These are phyloP conservation scores for Ustilago cynodontis DNA, from an alignment of 1,284 basidiomycete genomes.

Conservation along the genomic window DNA sequence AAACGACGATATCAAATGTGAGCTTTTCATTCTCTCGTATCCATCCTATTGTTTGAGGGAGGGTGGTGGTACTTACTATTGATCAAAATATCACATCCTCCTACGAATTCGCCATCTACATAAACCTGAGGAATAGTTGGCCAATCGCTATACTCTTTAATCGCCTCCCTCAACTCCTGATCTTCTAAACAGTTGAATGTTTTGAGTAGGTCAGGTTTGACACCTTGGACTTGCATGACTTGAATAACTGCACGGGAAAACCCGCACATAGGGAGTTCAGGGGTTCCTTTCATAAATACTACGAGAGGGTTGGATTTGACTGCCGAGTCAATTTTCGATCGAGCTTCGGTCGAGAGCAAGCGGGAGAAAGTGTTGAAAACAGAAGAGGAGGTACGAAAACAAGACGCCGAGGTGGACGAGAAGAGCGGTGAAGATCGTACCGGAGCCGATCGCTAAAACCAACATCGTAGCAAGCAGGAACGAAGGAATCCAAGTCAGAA, in stretches of 20 bases:
- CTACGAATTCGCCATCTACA: slow-evolving; percentile 92
- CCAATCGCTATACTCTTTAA: slow-evolving; percentile 97
- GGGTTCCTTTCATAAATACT: slow-evolving; percentile 92
- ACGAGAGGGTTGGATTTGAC: slow-evolving; percentile 82
- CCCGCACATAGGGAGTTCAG: slow-evolving; percentile 80
- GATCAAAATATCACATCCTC: slow-evolving; percentile 94
- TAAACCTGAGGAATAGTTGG: slow-evolving; percentile 97
- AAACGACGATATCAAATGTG: neutral
- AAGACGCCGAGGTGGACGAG: neutral
- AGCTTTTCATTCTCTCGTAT: neutral
- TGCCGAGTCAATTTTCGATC: slow-evolving; percentile 72
- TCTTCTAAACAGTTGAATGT: slow-evolving; percentile 93
- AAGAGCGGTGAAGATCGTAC: neutral
- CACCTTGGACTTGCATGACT: slow-evolving; percentile 88
- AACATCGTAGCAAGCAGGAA: neutral
- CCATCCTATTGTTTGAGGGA: neutral
- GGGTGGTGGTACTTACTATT: slow-evolving; percentile 72
- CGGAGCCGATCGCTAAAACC: slow-evolving; percentile 9
- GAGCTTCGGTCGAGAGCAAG: slow-evolving; percentile 71
- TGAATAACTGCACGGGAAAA: slow-evolving; percentile 95
- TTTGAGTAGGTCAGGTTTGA: slow-evolving; percentile 72
- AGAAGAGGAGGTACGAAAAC: neutral
- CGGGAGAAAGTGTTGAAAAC: slow-evolving; percentile 41
- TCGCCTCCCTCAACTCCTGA: slow-evolving; percentile 81
- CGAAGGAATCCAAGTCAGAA: neutral